These are phyloP conservation scores for Nicotiana rustica DNA, from an alignment of 305 asterid species.

Conservation along the genomic window DNA sequence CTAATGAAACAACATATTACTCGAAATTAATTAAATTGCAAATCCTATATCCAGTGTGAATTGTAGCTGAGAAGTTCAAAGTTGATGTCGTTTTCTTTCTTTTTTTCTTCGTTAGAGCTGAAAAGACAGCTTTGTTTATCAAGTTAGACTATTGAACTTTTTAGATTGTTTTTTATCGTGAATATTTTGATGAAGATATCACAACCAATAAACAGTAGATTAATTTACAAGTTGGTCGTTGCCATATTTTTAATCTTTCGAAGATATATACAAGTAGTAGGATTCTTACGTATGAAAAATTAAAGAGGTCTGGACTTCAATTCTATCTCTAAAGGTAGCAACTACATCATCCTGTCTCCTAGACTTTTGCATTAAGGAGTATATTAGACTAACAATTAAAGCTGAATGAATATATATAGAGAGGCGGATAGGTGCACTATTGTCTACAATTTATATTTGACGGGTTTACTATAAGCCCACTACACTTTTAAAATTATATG, in stretches of 20 bases:
- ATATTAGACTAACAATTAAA: background rate
- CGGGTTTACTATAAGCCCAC: too few relatives aligned
- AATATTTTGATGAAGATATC: background rate
- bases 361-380: background rate
- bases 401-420: too few relatives aligned
- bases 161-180: background rate
- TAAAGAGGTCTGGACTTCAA: background rate
- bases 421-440: too few relatives aligned
- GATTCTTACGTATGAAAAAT: background rate
- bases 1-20: too few relatives aligned
- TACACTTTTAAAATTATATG: too few relatives aligned
- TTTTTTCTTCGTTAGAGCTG: background rate
- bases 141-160: background rate
- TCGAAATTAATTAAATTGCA: too few relatives aligned
- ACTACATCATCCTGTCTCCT: background rate
- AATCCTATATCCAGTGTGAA: background rate
- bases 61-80: background rate
- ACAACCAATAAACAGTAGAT: background rate
- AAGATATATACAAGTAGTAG: background rate
- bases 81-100: background rate
- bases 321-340: background rate
- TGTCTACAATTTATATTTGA: too few relatives aligned
- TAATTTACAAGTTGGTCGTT: conserved; percentile 9
- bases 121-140: background rate
- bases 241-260: background rate